These are phyloP conservation scores for Quercus tomentella DNA, from an alignment of 331 rosid genomes.

Conservation along the genomic window DNA sequence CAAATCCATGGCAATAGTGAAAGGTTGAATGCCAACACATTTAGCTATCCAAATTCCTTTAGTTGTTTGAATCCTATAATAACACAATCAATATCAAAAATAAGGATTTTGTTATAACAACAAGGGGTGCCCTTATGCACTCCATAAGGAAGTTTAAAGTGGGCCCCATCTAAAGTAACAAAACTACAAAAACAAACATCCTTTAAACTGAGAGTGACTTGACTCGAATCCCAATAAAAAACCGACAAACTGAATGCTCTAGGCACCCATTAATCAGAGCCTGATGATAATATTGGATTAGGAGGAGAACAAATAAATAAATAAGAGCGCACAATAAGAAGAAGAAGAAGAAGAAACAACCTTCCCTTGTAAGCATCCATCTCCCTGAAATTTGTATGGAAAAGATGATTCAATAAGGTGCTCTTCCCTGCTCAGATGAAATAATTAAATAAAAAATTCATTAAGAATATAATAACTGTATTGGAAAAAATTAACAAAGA, in stretches of 20 bases:
- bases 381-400: slow-evolving; percentile 77
- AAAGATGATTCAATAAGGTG: slow-evolving; percentile 82
- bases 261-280: too few species aligned
- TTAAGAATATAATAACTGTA: too few species aligned
- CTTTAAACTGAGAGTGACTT: too few species aligned
- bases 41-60: slow-evolving; percentile 94
- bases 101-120: too few species aligned
- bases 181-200: too few species aligned
- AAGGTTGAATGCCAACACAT: slow-evolving; percentile 78
- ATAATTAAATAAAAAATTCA: neutral
- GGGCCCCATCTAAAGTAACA: too few species aligned
- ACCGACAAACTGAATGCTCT: too few species aligned
- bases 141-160: too few species aligned
- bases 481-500: neutral
- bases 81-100: neutral
- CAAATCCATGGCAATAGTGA: slow-evolving; percentile 92
- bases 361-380: slow-evolving; percentile 95
- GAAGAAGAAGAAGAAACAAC: slow-evolving; percentile 32
- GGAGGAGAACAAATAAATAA: neutral
- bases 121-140: too few species aligned
- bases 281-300: neutral
- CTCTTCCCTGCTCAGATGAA: slow-evolving; percentile 72
- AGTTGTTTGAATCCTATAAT: slow-evolving; percentile 83
- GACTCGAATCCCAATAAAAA: too few species aligned
- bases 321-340: neutral